Conservation (phyloP, 768 basidiomycete genomes). For the Phylloporus rhodoxanthus region DNA sequence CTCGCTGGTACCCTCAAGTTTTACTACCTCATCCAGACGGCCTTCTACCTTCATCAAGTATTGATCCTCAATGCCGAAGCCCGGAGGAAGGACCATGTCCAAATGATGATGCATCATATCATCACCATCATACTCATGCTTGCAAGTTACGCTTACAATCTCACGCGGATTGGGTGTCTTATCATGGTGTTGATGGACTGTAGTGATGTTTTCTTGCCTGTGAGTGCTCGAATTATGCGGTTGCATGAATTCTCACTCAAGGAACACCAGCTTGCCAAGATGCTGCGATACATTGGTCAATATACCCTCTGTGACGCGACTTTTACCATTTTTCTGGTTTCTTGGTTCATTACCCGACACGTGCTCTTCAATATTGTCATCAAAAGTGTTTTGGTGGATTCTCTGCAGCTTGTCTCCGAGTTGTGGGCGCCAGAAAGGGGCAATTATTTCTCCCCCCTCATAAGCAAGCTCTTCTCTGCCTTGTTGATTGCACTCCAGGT, state of each 20-base stretch:
- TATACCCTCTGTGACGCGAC: conserved; percentile 62
- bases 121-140: conserved; percentile 79
- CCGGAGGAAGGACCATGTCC: conserved; percentile 83
- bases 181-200: conserved; percentile 93
- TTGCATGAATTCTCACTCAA: conserved; percentile 1
- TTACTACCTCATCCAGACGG: conserved; percentile 81
- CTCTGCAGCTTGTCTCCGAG: conserved; percentile 39
- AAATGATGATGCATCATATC: conserved; percentile 96
- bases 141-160: conserved; percentile 74
- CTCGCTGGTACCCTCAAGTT: conserved; percentile 80
- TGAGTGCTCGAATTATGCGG: conserved; percentile 36
- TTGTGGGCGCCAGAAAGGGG: conserved; percentile 60
- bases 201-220: conserved; percentile 88
- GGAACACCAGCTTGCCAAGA: conserved; percentile 75
- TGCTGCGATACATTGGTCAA: conserved; percentile 79
- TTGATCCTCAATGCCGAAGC: conserved; percentile 91
- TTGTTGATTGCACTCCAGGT: conserved; percentile 64
- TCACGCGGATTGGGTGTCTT: conserved; percentile 83
- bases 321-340: conserved; percentile 79
- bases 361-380: conserved; percentile 73
- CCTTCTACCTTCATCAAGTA: conserved; percentile 89
- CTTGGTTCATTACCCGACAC: conserved; percentile 90
- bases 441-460: conserved; percentile 45
- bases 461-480: conserved; percentile 51
- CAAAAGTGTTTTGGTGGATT: conserved; percentile 50